Evolutionary conservation across 1,284 basidiomycete species (phyloP), one percentile per base, ranked within the genome.

Genomic region (Naganishia sp.): DNA sequence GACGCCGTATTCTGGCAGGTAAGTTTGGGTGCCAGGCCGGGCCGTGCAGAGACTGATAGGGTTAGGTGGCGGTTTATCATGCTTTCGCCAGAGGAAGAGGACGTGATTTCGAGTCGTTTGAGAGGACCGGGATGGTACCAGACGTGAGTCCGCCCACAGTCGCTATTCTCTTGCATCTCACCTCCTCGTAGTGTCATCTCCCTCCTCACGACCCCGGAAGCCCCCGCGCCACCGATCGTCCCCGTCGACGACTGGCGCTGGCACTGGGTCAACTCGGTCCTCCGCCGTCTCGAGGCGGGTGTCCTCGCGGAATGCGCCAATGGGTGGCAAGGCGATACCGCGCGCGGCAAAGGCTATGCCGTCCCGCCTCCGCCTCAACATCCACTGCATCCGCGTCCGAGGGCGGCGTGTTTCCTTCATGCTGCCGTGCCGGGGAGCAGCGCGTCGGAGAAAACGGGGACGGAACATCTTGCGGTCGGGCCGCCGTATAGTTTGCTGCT

Each of bases 31-130:
- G 18, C 53, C 15, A 7, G 35, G 23, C 2, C 43, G 49, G 28
- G 28, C 28, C 28, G 28, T 28, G 2, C 28, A 21, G 25, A 32
- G 13, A 11, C 47, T 49, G 7, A 49, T 10, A 21, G 21, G 21
- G 21, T 25, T 39, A 60, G 91, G 71, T 90, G 88, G 89, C 84
- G 92, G 60, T 77, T 92, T 68, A 93, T 95, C 67, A 83, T 94
- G 15, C 83, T 95, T 10, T 93, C 91, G 1, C 90, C 92, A 0
- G 90, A 92, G 72, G 92, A 94, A 77, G 92, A 95, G 75, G 90
- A 93, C 53, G 85, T 86, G 21, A 90, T 95, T 46, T 86, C 90
- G 18, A 77, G 81, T 2, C 87, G 89, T 72, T 84, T 95, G 15
- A 85, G 87, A 46, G 92, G 90, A 10, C 80, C 85, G 28, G 90